Base-by-base conservation (phyloP, 1,284 basidiomycete genomes). In the Cryptococcus deneoformans region DNA sequence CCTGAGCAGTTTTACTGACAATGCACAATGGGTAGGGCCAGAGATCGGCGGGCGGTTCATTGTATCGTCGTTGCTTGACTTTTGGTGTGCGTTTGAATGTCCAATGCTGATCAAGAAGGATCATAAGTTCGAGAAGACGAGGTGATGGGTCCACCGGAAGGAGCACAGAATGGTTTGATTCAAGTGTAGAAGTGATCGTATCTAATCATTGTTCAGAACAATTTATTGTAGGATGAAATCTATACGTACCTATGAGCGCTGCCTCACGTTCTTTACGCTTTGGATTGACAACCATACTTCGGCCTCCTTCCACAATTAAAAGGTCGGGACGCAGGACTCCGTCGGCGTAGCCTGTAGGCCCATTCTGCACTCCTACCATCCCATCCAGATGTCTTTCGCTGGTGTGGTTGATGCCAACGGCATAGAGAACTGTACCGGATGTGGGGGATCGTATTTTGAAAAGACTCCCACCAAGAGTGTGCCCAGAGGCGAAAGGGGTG, bases 401-500 rank as follows among this genome's bases (percentile, higher is more conserved):
- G 82, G 93, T 94, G 75, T 99, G 96, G 74, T 99, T 99, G 81
- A 98, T 85, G 66, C 95, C 87, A 16, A 98, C 90, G 10, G 94
- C 95, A 73, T 99, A 96, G 36, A 99, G 81, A 16, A 99, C 87
- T 3, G 96, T 98, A 6, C 94, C 95, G 7, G 92, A 90, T 0
- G 92, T 93, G 1, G 96, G 94, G 1, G 93, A 97, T 42, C 96
- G 87, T 59, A 99, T 89, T 76, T 98, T 98, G 94, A 94, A 99
- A 63, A 99, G 89, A 2, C 94, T 93, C 50, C 95, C 96, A 65
- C 96, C 96, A 16, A 99, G 85, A 0, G 92, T 91, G 75, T 98
- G 94, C 0, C 96, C 96, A 10, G 93, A 90, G 63, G 90, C 90
- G 80, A 96, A 97, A 0, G 96, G 94, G 14, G 94, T 96, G 61